Evolutionary conservation across 768 basidiomycete species (phyloP), one percentile per base, ranked within the genome.

Genomic region (Phanerochaete sordida): DNA sequence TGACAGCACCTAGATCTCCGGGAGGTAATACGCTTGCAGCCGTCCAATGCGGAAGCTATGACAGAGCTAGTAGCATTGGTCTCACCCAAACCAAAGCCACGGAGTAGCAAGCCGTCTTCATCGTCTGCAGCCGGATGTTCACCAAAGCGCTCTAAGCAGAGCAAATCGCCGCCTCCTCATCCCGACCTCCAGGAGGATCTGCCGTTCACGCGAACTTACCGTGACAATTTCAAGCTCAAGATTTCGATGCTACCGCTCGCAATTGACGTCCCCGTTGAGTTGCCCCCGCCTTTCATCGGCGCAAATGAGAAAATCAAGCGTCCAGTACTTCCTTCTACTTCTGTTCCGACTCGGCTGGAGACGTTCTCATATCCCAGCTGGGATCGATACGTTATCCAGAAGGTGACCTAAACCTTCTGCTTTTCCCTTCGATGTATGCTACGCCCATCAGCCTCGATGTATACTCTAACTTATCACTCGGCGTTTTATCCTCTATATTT

Each of bases 381-480:
- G 87, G 86, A 88, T 69, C 75, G 83, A 60, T 88, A 89, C 69
- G 68, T 79, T 43, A 77, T 87, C 39, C 79, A 77, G 64, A 75
- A 70, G 35, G 70, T 70, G 33, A 73, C 61, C 23, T 62, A 64
- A n/a, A 68, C 50, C 28, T 13, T 27, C 24, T 33, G 50, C 12
- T 5, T 23, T 43, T 43, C 19, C 19, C n/a, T n/a, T 43, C 39
- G 39, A 26, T 54, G 53, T 54, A 43, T 11, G 37, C 35, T 54
- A 27, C 24, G 53, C 27, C 33, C 7, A 6, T 46, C 23, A 7
- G 23, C 6, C 4, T n/a, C 8, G 21, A n/a, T 52, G 12, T 52
- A 52, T 52, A 15, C 23, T 23, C 7, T 52, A 33, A 52, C 31
- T 52, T 52, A 52, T 52, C 39, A 16, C 39, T 43, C 39, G 39